Conservation (phyloP, 768 basidiomycete genomes). For the Leccinum pellstonianum region DNA sequence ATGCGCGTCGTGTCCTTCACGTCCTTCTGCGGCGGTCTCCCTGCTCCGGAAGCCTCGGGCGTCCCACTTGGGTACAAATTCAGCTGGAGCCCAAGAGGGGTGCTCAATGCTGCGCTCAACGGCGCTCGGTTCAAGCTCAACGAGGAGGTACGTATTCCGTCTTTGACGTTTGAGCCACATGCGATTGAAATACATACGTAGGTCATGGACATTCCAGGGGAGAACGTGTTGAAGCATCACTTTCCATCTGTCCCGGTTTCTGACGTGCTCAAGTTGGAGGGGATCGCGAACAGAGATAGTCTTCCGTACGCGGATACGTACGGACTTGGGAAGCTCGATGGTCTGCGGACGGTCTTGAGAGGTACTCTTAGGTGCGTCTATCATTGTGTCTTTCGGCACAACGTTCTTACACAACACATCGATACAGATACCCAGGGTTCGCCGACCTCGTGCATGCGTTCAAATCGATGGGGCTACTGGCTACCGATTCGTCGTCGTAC, state of each 20-base stretch:
- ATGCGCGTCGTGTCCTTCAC: conserved; percentile 70
- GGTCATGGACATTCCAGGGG: conserved; percentile 49
- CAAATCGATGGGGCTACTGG: conserved; percentile 66
- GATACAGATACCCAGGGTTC: conserved; percentile 79
- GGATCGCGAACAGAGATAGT: conserved; percentile 84
- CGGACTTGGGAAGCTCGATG: conserved; percentile 42
- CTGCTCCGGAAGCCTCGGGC: conserved; percentile 58
- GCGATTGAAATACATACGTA: conserved; percentile 20
- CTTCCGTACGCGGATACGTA: conserved; percentile 70
- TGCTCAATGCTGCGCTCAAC: conserved; percentile 78
- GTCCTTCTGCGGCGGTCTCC: conserved; percentile 92
- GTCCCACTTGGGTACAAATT: conserved; percentile 89
- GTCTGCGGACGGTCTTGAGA: conserved; percentile 66
- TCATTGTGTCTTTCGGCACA: too few relatives aligned
- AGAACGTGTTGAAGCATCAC: conserved; percentile 50
- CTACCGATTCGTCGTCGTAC: conserved; percentile 26
- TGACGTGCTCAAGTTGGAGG: conserved; percentile 66
- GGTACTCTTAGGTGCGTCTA: conserved; percentile 73
- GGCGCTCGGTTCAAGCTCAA: conserved; percentile 62
- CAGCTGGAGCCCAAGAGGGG: conserved; percentile 90
- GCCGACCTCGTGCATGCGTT: conserved; percentile 71
- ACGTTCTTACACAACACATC: neutral
- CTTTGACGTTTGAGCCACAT: neutral
- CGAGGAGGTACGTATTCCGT: conserved; percentile 43
- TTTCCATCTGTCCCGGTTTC: conserved; percentile 72